Conservation (phyloP, 2,329 filamentous ascomycete genomes). For the Talaromyces islandicus region DNA sequence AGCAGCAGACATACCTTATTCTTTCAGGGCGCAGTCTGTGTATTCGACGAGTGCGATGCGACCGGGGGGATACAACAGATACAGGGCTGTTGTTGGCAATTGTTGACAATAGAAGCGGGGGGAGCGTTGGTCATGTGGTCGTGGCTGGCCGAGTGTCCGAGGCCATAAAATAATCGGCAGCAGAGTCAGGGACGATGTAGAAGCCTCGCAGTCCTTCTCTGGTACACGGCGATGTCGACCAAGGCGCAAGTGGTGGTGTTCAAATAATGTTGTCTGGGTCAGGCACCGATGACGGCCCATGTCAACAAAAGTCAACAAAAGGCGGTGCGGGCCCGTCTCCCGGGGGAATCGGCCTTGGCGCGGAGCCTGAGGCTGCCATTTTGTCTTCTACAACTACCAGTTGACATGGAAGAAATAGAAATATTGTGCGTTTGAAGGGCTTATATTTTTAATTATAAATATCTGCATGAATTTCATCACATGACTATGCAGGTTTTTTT, state of each 20-base stretch:
- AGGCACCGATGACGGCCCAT: constrained; percentile 2
- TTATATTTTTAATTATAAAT: too few species aligned
- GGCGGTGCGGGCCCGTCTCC: constrained; percentile 4
- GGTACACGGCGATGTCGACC: not conserved
- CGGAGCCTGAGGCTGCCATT: not conserved
- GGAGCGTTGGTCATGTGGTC: not conserved
- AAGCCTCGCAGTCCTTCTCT: not conserved
- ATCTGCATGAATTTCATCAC: too few species aligned
- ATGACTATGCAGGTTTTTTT: too few species aligned
- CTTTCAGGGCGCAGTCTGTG: not conserved
- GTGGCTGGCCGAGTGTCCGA: not conserved
- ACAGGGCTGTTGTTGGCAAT: not conserved
- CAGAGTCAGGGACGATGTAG: not conserved
- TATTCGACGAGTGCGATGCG: not conserved
- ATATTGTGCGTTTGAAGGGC: too few species aligned
- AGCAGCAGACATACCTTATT: not conserved
- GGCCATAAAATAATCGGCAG: not conserved
- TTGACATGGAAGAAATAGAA: too few species aligned
- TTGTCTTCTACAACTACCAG: too few species aligned
- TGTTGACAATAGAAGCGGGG: constrained; percentile 4
- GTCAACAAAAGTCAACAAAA: constrained; percentile 9
- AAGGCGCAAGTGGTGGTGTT: not conserved
- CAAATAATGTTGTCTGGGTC: not conserved
- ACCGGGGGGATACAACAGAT: not conserved
- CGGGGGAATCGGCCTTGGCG: constrained; percentile 5